These are phyloP conservation scores for Coriolopsis trogii DNA, from an alignment of 1,284 basidiomycete genomes.

Conservation along the genomic window DNA sequence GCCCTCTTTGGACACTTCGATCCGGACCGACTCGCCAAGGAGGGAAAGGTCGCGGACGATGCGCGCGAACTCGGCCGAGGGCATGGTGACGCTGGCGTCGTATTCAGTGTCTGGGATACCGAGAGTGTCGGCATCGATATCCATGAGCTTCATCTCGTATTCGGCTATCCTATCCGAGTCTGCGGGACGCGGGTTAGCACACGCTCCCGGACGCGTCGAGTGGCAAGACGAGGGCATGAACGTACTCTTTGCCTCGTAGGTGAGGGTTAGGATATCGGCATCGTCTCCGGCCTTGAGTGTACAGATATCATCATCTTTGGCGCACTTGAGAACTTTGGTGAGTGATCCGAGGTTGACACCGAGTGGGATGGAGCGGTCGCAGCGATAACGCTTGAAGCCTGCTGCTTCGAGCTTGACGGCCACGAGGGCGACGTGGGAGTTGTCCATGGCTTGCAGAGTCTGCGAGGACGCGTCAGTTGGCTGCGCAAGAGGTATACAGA, in stretches of 20 bases:
- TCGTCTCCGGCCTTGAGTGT: conserved; percentile 93
- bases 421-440: conserved; percentile 98
- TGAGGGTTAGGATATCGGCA: conserved; percentile 86
- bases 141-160: conserved; percentile 99
- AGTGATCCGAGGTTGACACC: conserved; percentile 90
- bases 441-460: conserved; percentile 99
- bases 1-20: conserved; percentile 96
- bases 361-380: conserved; percentile 94
- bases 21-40: conserved; percentile 93
- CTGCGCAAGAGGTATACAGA: neutral
- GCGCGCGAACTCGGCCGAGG: conserved; percentile 85
- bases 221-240: conserved; percentile 21
- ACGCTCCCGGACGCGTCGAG: neutral
- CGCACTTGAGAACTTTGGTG: conserved; percentile 96
- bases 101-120: conserved; percentile 99
- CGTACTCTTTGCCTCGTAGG: conserved; percentile 91
- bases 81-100: conserved; percentile 91
- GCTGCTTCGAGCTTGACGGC: conserved; percentile 76
- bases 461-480: conserved; percentile 29
- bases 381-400: conserved; percentile 90
- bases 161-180: conserved; percentile 95
- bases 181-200: conserved; percentile 35
- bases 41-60: conserved; percentile 94
- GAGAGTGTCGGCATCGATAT: conserved; percentile 95
- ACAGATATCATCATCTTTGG: conserved; percentile 94